Base-by-base conservation (phyloP, 495 filamentous ascomycete species). In the Rostrohypoxylon terebratum region DNA sequence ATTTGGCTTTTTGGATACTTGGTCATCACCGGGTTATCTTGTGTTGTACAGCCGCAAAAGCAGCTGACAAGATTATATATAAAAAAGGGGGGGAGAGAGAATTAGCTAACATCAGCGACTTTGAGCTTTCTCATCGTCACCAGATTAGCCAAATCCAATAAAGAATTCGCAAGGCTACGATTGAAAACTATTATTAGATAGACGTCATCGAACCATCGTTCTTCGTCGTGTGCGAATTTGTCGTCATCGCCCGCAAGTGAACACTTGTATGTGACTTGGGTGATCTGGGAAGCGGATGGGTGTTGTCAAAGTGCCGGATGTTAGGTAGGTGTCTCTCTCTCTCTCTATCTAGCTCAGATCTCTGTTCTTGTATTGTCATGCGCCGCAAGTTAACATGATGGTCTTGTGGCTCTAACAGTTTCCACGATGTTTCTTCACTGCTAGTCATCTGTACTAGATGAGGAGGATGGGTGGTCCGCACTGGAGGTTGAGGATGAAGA, bases 1-100 rank as follows among this genome's bases (percentile, higher is more conserved):
- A 85, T 88, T 87, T 87, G 86, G 86, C 85, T 87, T 88, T 86
- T 86, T 86, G 85, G 84, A 80, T 72, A 82, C 81, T 84, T 84
- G 75, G 78, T 88, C 86, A 88, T 88, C 86, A 88, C 78, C 62
- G 84, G 84, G 85, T 73, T 54, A 64, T 76, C 66, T 77, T 77
- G 72, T 80, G 69, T 63, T 53, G 54, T 72, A 59, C 59, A 36
- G 33, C 63, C 45, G 68, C 59, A 62, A 53, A 44, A 33, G 66
- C 66, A 51, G 60, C 71, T 38, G 60, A 73, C 61, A 69, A 63
- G 55, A 66, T 38, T 10, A 7, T 38, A 13, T 10, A 38, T 2
- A 38, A 38, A 42, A 42, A 42, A 42, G n/a, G 0, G 13, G 14
- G 14, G 13, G 55, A 65, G 44, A 55, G 68, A 72, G 62, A 68